Percentiles rank a stretch among this genome's conserved stretches.
phyloP scores from a whole-genome alignment of 2,329 filamentous ascomycete genomes.

The Cladophialophora bantiana region DNA sequence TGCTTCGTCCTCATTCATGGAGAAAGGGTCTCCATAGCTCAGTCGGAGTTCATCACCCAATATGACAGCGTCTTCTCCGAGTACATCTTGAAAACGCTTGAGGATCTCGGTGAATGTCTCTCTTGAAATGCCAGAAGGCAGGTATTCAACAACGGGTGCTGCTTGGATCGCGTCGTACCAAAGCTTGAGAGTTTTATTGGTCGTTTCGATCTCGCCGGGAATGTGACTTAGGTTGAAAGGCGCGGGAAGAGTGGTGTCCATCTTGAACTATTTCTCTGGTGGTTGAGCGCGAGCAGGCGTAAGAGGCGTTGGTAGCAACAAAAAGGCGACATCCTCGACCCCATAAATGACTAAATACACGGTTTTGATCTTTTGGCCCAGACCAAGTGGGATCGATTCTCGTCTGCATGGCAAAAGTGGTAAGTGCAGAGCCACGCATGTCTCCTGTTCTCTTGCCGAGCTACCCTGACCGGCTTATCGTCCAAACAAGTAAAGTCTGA shows the following conservation, averaged over 20 bases:
- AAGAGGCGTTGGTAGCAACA: neutral
- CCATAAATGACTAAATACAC: neutral
- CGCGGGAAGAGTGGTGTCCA: neutral
- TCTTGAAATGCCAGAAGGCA: neutral
- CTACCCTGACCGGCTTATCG: neutral
- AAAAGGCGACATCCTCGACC: neutral
- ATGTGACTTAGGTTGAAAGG: neutral
- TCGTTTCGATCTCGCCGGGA: neutral
- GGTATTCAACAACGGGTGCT: neutral
- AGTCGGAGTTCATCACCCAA: neutral
- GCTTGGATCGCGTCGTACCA: neutral
- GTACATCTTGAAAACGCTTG: neutral
- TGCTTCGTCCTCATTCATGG: constrained; percentile 25
- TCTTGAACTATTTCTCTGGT: neutral
- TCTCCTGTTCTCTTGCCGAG: neutral
- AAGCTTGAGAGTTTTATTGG: neutral
- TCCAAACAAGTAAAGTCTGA: neutral
- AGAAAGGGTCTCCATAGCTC: constrained; percentile 1
- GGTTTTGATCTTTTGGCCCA: neutral
- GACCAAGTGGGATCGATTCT: neutral
- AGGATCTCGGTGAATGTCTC: neutral
- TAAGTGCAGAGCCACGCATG: neutral
- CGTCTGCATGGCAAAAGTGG: neutral
- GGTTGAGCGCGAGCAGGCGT: neutral
- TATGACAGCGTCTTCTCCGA: neutral